Evolutionary conservation across 129 eudicot genomes (phyloP).

Genomic region (sunflower (Helianthus annuus)): HanXRQr2.0-SUNRISE NC_035435.2:83128648-83129147

Average conservation of each 20-base stretch:
- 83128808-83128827: slow-evolving; percentile 37
- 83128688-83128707: slow-evolving; percentile 36
- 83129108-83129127: neutral
- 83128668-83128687: slow-evolving; percentile 29
- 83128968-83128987: too few species aligned
- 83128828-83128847: slow-evolving; percentile 35
- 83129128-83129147: slow-evolving; percentile 16
- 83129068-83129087: neutral
- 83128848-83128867: slow-evolving; percentile 64
- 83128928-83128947: too few species aligned
- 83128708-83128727: slow-evolving; percentile 38
- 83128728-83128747: slow-evolving; percentile 40
- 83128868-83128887: slow-evolving; percentile 28
- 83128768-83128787: slow-evolving; percentile 29
- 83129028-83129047: too few species aligned
- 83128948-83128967: too few species aligned
- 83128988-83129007: too few species aligned
- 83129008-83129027: too few species aligned
- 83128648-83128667: slow-evolving; percentile 34
- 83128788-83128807: slow-evolving; percentile 48
- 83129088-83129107: too few species aligned
- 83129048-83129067: too few species aligned
- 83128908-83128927: neutral
- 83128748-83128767: slow-evolving; percentile 30
- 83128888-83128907: neutral